phyloP scores from a whole-genome alignment of 306 rosid genomes.

The Trifolium dubium region DNA sequence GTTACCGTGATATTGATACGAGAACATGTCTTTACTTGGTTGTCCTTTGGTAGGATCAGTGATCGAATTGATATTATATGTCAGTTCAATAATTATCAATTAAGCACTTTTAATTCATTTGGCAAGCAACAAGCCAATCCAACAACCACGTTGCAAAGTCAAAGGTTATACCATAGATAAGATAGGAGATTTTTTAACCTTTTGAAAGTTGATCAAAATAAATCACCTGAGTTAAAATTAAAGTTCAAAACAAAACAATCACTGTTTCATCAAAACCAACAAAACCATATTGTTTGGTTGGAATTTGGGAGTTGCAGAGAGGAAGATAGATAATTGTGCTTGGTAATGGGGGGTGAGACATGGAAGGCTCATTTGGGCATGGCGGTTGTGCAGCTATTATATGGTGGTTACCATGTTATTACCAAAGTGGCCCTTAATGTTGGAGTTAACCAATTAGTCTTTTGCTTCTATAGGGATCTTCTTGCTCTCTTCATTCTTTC shows the following conservation, averaged over 20 bases:
- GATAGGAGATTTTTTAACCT: background rate
- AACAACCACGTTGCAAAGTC: background rate
- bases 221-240: background rate
- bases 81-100: no score
- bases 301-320: background rate
- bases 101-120: background rate
- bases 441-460: constrained; percentile 83
- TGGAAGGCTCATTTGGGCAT: constrained; percentile 73
- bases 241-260: background rate
- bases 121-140: background rate
- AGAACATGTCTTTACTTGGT: no score
- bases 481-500: constrained; percentile 69
- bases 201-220: constrained; percentile 3
- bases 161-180: background rate
- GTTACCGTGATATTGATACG: no score
- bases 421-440: constrained; percentile 90
- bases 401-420: constrained; percentile 91
- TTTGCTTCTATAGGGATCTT: constrained; percentile 78
- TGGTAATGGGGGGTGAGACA: constrained; percentile 35
- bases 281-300: background rate
- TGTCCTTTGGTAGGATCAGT: no score
- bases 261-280: background rate
- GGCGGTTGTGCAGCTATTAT: constrained; percentile 66
- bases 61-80: no score
- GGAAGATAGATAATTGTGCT: background rate